phyloP scores from a whole-genome alignment of 1,139 yeast species.

The Taiozyma onychis region DNA sequence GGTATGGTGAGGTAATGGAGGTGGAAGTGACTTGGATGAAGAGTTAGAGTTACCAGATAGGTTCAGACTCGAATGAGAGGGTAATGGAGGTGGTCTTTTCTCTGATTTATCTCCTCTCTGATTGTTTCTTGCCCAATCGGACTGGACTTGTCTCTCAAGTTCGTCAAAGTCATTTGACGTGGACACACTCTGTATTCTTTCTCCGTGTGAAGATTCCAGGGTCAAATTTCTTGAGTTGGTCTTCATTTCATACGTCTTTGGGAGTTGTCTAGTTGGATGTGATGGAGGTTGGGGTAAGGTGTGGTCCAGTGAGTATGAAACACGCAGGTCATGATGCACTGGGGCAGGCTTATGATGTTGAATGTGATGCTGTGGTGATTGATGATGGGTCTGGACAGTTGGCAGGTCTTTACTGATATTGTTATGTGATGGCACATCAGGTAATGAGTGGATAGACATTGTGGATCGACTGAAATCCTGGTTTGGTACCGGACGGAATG shows the following conservation, averaged over 20 bases:
- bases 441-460: slow-evolving; percentile 16
- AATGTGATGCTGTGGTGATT: slow-evolving; percentile 1
- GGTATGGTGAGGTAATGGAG: slow-evolving; percentile 12
- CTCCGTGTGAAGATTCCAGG: slow-evolving; percentile 1
- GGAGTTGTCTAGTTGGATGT: neutral
- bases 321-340: neutral
- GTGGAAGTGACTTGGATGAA: slow-evolving; percentile 21
- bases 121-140: slow-evolving; percentile 22
- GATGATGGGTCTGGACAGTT: neutral
- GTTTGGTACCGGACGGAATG: slow-evolving; percentile 2
- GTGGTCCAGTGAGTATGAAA: neutral
- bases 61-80: slow-evolving; percentile 17
- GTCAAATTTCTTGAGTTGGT: slow-evolving; percentile 3
- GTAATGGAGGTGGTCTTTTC: slow-evolving; percentile 21
- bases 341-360: neutral
- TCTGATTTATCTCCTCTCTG: slow-evolving; percentile 1
- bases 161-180: slow-evolving; percentile 26
- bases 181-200: neutral
- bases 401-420: slow-evolving; percentile 2
- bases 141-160: slow-evolving; percentile 27
- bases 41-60: slow-evolving; percentile 8
- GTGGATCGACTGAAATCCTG: slow-evolving; percentile 9
- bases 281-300: neutral
- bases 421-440: slow-evolving; percentile 18
- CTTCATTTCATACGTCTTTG: slow-evolving; percentile 1